phyloP scores from a whole-genome alignment of 1,284 basidiomycete genomes.

The Coniferiporia sulphurascens region DNA sequence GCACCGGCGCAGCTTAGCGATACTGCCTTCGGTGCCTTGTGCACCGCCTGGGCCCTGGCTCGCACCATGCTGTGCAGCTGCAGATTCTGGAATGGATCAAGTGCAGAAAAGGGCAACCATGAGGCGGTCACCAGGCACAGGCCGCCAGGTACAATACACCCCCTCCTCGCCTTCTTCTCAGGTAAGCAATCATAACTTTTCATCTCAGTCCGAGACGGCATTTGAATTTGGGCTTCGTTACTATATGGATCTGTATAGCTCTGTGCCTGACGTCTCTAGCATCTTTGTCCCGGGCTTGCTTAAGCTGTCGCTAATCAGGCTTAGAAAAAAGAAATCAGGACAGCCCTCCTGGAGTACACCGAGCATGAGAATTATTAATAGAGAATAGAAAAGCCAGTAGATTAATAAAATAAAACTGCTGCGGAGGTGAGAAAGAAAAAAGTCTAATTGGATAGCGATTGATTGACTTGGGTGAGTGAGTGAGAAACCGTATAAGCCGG shows the following conservation, averaged over 20 bases:
- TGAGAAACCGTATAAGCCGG: neutral
- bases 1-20: too few relatives aligned
- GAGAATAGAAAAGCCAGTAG: too few relatives aligned
- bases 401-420: too few relatives aligned
- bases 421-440: neutral
- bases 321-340: too few relatives aligned
- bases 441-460: neutral
- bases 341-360: too few relatives aligned
- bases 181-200: neutral
- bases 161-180: neutral
- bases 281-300: neutral
- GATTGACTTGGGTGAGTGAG: neutral
- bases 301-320: too few relatives aligned
- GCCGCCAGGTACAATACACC: neutral
- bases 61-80: neutral
- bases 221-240: neutral
- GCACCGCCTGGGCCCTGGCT: too few relatives aligned
- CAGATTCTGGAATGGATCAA: neutral
- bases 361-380: too few relatives aligned
- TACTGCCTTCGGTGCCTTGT: too few relatives aligned
- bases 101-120: neutral
- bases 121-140: constrained; percentile 3
- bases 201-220: neutral
- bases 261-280: neutral
- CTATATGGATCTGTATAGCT: neutral